A percentile compares a stretch with the other conserved stretches of the same genome.
Evolutionary conservation across 1,139 yeast species (phyloP).

Genomic region (Pichia sp.): DNA sequence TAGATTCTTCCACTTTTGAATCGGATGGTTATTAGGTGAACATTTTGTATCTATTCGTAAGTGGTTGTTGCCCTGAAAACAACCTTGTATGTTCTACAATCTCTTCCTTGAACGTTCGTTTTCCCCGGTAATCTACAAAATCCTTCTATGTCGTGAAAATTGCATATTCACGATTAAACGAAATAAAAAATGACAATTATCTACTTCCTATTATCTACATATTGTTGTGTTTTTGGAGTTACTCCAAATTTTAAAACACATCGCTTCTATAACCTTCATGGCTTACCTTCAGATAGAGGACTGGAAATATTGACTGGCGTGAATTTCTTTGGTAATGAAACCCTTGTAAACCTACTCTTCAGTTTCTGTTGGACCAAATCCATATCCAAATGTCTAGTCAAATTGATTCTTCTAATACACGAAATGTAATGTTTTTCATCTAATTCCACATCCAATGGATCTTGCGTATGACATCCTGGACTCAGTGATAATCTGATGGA

Average conservation of each 20-base stretch:
- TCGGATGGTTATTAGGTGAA: constrained; percentile 12
- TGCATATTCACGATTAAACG: too few species aligned
- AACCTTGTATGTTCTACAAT: too few species aligned
- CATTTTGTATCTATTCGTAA: neutral
- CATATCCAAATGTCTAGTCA: constrained; percentile 90
- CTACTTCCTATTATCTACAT: too few species aligned
- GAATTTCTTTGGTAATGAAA: constrained; percentile 82
- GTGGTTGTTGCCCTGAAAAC: too few species aligned
- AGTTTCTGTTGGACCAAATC: constrained; percentile 81
- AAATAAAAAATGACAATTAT: too few species aligned
- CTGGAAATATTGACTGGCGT: constrained; percentile 84
- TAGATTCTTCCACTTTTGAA: constrained; percentile 5
- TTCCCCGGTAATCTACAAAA: too few species aligned
- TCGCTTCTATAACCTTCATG: too few species aligned
- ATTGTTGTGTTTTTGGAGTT: too few species aligned
- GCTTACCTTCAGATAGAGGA: constrained; percentile 22
- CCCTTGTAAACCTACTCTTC: constrained; percentile 76
- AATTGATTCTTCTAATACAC: constrained; percentile 81
- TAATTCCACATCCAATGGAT: constrained; percentile 91
- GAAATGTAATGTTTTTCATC: constrained; percentile 97
- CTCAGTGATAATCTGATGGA: constrained; percentile 83
- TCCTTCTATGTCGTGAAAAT: too few species aligned
- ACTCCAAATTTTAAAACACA: too few species aligned
- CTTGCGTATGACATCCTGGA: constrained; percentile 98
- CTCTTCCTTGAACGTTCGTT: too few species aligned